A percentile compares a stretch with the other conserved stretches of the same genome.
These are phyloP conservation scores for Aquanectria penicillioides DNA, from an alignment of 2,329 filamentous ascomycete species.

Conservation along the genomic window DNA sequence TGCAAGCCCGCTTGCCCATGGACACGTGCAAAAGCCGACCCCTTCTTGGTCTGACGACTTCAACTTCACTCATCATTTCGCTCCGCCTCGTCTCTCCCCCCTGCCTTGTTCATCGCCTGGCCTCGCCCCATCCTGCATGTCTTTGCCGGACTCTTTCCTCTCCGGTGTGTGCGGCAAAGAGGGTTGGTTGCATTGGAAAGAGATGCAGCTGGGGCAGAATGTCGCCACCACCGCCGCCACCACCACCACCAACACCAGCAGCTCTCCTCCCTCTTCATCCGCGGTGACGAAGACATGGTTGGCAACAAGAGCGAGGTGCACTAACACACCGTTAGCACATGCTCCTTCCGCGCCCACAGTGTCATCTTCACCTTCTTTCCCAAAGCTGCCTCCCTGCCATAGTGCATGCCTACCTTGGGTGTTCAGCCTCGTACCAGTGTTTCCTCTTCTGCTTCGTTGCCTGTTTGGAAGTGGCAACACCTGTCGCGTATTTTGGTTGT, in stretches of 20 bases:
- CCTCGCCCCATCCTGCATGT: background rate
- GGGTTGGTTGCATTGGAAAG: conserved; percentile 1
- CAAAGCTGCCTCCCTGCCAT: no score
- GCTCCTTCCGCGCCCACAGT: no score
- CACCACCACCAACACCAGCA: no score
- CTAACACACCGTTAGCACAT: background rate
- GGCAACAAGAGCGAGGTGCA: background rate
- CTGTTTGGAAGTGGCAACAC: background rate
- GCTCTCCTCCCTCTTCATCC: no score
- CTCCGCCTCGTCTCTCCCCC: background rate
- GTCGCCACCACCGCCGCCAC: background rate
- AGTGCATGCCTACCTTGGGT: no score
- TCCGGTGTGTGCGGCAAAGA: no score
- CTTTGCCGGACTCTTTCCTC: no score
- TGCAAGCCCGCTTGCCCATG: no score
- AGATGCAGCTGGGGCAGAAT: background rate
- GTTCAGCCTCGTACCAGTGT: background rate
- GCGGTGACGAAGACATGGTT: background rate
- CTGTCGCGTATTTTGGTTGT: no score
- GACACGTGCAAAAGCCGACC: no score
- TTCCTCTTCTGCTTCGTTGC: conserved; percentile 4
- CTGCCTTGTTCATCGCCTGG: background rate
- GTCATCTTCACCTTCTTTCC: background rate
- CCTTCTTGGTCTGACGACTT: no score
- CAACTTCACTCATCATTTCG: no score